These are phyloP conservation scores for Pholiota adiposa DNA, from an alignment of 1,284 basidiomycete genomes.

Conservation along the genomic window DNA sequence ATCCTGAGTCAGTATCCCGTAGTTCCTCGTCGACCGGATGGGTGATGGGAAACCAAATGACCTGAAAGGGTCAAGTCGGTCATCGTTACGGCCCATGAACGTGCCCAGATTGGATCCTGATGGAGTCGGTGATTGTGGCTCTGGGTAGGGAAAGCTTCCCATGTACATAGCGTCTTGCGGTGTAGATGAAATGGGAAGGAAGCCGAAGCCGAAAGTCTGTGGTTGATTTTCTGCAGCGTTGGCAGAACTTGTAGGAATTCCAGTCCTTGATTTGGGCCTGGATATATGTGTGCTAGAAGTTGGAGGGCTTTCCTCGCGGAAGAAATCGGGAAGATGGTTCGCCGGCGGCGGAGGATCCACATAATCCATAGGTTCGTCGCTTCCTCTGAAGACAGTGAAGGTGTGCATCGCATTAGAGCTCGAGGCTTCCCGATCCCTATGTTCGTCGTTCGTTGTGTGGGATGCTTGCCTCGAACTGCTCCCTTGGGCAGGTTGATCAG, in stretches of 20 bases:
- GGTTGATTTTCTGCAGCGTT: constrained; percentile 54
- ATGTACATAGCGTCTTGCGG: constrained; percentile 47
- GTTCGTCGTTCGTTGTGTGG: constrained; percentile 16
- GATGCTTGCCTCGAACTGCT: constrained; percentile 14
- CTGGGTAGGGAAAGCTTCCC: constrained; percentile 64
- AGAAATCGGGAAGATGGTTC: constrained; percentile 55
- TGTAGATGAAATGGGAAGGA: constrained; percentile 58
- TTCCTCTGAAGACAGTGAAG: constrained; percentile 49
- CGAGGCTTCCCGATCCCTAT: constrained; percentile 7
- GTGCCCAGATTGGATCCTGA: constrained; percentile 35
- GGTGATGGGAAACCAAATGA: constrained; percentile 47
- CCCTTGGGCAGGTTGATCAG: constrained; percentile 1
- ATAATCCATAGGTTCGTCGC: constrained; percentile 38
- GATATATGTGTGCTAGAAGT: constrained; percentile 16
- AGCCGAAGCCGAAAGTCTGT: constrained; percentile 54
- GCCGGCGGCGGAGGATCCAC: constrained; percentile 51
- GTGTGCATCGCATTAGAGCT: constrained; percentile 27
- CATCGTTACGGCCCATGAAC: constrained; percentile 31
- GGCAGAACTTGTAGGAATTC: constrained; percentile 42
- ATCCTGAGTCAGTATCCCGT: constrained; percentile 29
- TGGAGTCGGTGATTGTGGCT: constrained; percentile 72
- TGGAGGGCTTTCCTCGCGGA: constrained; percentile 34
- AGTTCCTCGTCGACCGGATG: constrained; percentile 34
- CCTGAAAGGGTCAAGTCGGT: constrained; percentile 47
- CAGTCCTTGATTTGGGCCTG: constrained; percentile 15